Evolutionary conservation across 192 early-diverging fungal species (phyloP).

Genomic region (Jimgerdemannia flammicorona): DNA sequence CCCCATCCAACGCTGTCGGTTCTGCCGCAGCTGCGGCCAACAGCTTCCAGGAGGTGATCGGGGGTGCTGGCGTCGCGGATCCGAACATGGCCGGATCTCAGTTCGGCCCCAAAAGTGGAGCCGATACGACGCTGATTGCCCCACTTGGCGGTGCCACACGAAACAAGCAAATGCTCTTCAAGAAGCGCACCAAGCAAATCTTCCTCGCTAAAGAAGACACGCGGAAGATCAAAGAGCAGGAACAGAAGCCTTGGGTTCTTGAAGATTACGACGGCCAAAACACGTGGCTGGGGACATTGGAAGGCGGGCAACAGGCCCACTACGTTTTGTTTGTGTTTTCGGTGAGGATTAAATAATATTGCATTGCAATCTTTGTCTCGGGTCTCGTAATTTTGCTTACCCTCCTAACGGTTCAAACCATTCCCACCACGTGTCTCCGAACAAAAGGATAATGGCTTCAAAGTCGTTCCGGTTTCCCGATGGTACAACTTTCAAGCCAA

Average conservation of each 20-base stretch:
- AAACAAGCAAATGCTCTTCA: slow-evolving; percentile 76
- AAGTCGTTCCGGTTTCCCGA: slow-evolving; percentile 65
- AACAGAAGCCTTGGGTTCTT: slow-evolving; percentile 71
- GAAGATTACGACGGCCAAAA: slow-evolving; percentile 71
- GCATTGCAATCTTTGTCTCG: background rate
- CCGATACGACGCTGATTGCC: slow-evolving; percentile 65
- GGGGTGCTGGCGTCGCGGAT: background rate
- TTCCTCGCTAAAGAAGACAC: slow-evolving; percentile 70
- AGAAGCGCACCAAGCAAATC: slow-evolving; percentile 78
- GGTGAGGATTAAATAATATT: slow-evolving; percentile 3
- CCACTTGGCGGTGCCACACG: slow-evolving; percentile 70
- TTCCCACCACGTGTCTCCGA: too few species aligned
- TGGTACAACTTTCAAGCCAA: slow-evolving; percentile 79
- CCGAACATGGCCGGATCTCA: slow-evolving; percentile 1
- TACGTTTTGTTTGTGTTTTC: slow-evolving; percentile 74
- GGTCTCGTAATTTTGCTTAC: background rate
- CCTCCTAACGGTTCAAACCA: background rate
- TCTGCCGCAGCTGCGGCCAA: background rate
- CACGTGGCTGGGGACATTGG: slow-evolving; percentile 61
- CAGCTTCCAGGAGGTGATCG: background rate
- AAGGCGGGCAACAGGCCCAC: slow-evolving; percentile 66
- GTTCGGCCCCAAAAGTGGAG: slow-evolving; percentile 41
- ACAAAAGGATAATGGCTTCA: slow-evolving; percentile 61
- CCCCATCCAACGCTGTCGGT: background rate
- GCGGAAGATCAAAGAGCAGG: slow-evolving; percentile 67